phyloP scores from a whole-genome alignment of 345 rosid species.

The Bruguiera sexangula region DNA sequence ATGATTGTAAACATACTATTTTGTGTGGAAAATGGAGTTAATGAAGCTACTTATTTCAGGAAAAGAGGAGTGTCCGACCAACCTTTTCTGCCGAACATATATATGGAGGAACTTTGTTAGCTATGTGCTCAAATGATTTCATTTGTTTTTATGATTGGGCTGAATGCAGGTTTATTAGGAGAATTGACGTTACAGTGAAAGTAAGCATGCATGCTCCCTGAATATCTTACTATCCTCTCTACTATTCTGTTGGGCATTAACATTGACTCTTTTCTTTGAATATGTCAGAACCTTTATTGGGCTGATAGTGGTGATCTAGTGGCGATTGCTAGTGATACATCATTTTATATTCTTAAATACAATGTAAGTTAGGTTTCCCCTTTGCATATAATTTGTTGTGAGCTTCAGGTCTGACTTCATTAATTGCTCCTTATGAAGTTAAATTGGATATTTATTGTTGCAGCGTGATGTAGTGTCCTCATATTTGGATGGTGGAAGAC shows the following conservation, averaged over 20 bases:
- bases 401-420: background rate
- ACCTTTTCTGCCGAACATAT: conserved; percentile 92
- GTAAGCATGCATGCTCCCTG: conserved; percentile 41
- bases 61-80: conserved; percentile 84
- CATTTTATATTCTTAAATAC: conserved; percentile 94
- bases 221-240: background rate
- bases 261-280: conserved; percentile 18
- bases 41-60: conserved; percentile 52
- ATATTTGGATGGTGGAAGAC: conserved; percentile 80
- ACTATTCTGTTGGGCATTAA: background rate
- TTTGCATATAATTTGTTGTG: conserved; percentile 10
- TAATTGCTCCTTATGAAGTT: background rate
- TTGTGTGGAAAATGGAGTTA: conserved; percentile 15
- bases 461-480: conserved; percentile 90
- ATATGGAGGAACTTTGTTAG: conserved; percentile 86
- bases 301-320: conserved; percentile 99
- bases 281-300: conserved; percentile 89
- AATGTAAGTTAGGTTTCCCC: conserved; percentile 48
- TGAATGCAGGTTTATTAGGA: conserved; percentile 94
- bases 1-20: background rate
- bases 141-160: conserved; percentile 99
- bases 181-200: conserved; percentile 96
- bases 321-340: conserved; percentile 92
- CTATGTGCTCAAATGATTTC: conserved; percentile 96
- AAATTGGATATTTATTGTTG: conserved; percentile 29